These are phyloP conservation scores for Ophiocordyceps robertsii DNA, from an alignment of 2,329 filamentous ascomycete species.

Conservation along the genomic window DNA sequence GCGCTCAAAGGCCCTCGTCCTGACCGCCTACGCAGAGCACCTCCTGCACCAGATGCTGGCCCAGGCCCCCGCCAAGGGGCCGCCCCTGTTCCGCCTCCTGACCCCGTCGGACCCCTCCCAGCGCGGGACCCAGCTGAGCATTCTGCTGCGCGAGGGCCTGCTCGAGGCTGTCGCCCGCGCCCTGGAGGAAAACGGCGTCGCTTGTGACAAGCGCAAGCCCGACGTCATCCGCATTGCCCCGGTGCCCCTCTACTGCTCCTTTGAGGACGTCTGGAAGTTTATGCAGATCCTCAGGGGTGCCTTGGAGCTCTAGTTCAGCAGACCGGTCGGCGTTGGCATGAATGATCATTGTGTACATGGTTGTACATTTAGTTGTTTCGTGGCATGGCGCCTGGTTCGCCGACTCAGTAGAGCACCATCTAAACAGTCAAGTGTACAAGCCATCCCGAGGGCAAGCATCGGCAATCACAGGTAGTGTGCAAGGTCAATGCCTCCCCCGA, in stretches of 20 bases:
- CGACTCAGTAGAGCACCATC: too few species aligned
- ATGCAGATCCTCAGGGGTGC: conserved; percentile 26
- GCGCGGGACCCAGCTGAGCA: conserved; percentile 67
- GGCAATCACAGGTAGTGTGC: conserved; percentile 20
- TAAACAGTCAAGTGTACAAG: too few species aligned
- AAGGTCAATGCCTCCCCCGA: conserved; percentile 38
- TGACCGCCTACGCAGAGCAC: conserved; percentile 67
- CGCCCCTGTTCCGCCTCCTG: conserved; percentile 43
- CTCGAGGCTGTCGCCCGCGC: conserved; percentile 53
- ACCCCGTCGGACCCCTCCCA: conserved; percentile 56
- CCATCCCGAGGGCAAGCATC: not conserved
- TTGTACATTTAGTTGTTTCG: too few species aligned
- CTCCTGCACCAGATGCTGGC: conserved; percentile 37
- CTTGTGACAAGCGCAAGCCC: conserved; percentile 74
- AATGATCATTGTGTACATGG: not conserved
- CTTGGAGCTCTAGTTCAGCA: conserved; percentile 9
- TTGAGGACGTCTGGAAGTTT: conserved; percentile 50
- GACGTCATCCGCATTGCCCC: conserved; percentile 77
- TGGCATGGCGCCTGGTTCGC: too few species aligned
- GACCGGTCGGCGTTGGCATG: not conserved
- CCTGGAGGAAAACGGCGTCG: conserved; percentile 55
- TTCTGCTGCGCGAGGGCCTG: conserved; percentile 53
- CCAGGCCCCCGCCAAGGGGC: conserved; percentile 6
- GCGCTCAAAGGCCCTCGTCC: conserved; percentile 53
- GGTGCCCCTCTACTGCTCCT: conserved; percentile 72